Evolutionary conservation across 345 rosid genomes (phyloP).

Genomic region (Eutrema heterophyllum): DNA sequence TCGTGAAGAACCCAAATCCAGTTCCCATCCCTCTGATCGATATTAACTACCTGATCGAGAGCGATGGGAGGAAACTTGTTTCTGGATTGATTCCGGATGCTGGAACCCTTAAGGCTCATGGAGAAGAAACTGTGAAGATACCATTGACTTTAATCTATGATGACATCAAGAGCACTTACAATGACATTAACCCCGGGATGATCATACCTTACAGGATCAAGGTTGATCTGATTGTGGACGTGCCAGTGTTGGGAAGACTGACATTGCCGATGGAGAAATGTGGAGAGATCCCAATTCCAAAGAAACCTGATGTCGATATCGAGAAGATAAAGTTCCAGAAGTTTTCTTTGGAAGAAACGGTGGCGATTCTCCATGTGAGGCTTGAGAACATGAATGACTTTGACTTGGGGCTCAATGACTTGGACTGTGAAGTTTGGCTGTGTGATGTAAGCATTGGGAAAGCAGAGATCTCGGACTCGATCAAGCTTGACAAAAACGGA

Average conservation of each 20-base stretch:
- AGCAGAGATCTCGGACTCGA: constrained; percentile 60
- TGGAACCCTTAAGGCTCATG: constrained; percentile 81
- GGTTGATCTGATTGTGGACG: constrained; percentile 84
- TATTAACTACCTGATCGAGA: constrained; percentile 75
- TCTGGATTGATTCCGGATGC: constrained; percentile 95
- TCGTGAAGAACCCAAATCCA: constrained; percentile 89
- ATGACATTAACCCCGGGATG: constrained; percentile 83
- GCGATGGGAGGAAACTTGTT: constrained; percentile 82
- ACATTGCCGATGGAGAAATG: constrained; percentile 83
- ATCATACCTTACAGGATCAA: constrained; percentile 81
- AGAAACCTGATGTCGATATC: constrained; percentile 84
- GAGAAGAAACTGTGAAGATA: constrained; percentile 93
- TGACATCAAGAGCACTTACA: constrained; percentile 74
- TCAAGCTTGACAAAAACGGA: constrained; percentile 72
- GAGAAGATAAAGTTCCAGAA: constrained; percentile 76
- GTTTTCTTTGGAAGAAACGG: constrained; percentile 83
- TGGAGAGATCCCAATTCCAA: constrained; percentile 98
- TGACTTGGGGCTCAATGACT: constrained; percentile 70
- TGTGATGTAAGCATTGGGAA: constrained; percentile 62
- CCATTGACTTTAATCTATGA: constrained; percentile 76
- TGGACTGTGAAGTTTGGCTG: constrained; percentile 89
- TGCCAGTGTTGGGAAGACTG: constrained; percentile 81
- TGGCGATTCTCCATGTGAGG: constrained; percentile 79
- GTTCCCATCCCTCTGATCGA: constrained; percentile 86
- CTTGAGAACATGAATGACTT: constrained; percentile 88